Conservation (phyloP, 169 alveolate species). For the Perkinsus marinus region DNA sequence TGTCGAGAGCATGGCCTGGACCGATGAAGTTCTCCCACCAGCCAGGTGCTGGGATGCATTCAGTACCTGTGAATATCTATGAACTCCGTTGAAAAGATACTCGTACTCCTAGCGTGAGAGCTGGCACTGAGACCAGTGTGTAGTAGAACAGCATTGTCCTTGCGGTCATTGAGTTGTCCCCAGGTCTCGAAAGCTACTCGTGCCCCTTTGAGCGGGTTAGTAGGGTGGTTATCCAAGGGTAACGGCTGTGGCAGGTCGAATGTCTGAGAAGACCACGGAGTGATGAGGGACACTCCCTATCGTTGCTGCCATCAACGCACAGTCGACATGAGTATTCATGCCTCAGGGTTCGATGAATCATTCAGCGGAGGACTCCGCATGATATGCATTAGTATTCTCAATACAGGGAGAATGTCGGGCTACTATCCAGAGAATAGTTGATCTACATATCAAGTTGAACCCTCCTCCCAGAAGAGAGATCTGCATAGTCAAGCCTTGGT, state of each 20-base stretch:
- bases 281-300: no score
- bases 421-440: no score
- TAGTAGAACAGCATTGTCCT: neutral
- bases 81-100: neutral
- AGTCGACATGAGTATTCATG: no score
- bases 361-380: no score
- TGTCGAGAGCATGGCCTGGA: neutral
- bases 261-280: neutral
- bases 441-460: no score
- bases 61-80: neutral
- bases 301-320: no score
- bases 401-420: no score
- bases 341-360: no score
- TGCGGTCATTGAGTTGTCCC: neutral
- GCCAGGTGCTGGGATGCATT: neutral
- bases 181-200: neutral
- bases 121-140: neutral
- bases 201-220: neutral
- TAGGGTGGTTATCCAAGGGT: neutral
- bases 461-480: neutral
- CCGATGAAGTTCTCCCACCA: neutral
- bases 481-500: neutral
- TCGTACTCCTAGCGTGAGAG: neutral
- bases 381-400: no score
- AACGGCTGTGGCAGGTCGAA: neutral